Conservation (phyloP, 2,329 filamentous ascomycete genomes). For the Penicillium sp. region DNA sequence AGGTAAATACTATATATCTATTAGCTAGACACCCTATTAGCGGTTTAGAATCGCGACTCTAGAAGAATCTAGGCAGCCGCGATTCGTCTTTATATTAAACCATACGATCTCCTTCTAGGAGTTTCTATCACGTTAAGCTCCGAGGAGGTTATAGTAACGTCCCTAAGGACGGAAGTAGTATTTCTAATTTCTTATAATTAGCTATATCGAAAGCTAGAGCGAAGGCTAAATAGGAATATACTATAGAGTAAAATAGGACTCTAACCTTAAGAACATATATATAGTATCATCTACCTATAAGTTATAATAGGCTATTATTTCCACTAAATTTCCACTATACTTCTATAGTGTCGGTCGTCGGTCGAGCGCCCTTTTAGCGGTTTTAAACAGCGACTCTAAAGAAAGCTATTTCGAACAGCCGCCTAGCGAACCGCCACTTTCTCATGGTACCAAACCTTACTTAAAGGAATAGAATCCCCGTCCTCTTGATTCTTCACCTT, state of each 20-base stretch:
- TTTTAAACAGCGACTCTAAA: slow-evolving; percentile 1
- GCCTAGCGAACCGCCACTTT: slow-evolving; percentile 2
- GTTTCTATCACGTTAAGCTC: too few relatives aligned
- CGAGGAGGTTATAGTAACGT: neutral
- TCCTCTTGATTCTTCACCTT: neutral
- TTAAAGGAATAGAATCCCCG: neutral
- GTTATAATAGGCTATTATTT: neutral
- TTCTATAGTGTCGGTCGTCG: neutral
- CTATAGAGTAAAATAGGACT: neutral
- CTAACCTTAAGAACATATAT: too few relatives aligned
- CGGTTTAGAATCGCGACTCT: too few relatives aligned
- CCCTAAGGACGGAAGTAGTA: neutral
- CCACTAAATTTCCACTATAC: neutral
- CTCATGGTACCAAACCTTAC: neutral
- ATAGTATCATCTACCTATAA: neutral
- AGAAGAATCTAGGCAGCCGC: too few relatives aligned
- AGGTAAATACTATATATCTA: too few relatives aligned
- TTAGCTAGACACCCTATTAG: too few relatives aligned
- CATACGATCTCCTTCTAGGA: too few relatives aligned
- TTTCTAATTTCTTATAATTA: neutral
- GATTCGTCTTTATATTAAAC: too few relatives aligned
- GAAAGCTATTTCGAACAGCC: slow-evolving; percentile 3
- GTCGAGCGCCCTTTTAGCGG: neutral
- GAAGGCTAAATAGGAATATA: neutral
- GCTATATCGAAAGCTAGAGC: neutral